These are phyloP conservation scores for Rhizophora apiculata DNA, from an alignment of 345 rosid genomes.

Conservation along the genomic window DNA sequence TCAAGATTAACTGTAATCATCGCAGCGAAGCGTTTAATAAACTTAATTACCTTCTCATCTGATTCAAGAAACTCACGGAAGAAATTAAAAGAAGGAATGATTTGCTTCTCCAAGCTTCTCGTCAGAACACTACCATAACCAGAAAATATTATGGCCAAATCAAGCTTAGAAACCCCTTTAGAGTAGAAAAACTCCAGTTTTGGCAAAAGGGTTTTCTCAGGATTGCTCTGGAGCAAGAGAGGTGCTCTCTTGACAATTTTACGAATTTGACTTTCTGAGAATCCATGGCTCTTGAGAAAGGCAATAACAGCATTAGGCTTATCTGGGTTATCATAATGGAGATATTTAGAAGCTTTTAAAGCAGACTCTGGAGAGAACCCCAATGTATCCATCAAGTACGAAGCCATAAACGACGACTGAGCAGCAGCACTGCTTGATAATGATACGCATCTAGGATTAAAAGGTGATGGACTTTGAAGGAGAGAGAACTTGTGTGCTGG, in stretches of 20 bases:
- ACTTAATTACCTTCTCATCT: constrained; percentile 5
- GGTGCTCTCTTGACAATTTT: constrained; percentile 13
- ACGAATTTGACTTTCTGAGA: constrained; percentile 27
- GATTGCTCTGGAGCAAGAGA: background rate
- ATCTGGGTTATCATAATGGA: constrained; percentile 17
- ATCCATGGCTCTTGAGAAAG: constrained; percentile 23
- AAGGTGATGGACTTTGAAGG: background rate
- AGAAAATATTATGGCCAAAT: constrained; percentile 8
- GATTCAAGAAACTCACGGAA: constrained; percentile 14
- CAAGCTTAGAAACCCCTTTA: constrained; percentile 19
- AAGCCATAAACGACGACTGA: constrained; percentile 24
- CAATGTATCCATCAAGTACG: constrained; percentile 32
- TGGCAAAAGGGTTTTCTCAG: constrained; percentile 32
- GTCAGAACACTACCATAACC: background rate
- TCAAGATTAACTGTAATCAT: background rate
- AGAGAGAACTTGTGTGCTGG: background rate
- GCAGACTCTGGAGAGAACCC: constrained; percentile 38
- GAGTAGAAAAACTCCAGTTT: constrained; percentile 38
- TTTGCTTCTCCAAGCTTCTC: constrained; percentile 28
- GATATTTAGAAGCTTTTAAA: constrained; percentile 2
- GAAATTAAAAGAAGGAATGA: constrained; percentile 27
- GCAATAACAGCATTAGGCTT: constrained; percentile 21
- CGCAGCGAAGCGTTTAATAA: background rate
- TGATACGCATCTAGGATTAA: constrained; percentile 2
- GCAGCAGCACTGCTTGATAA: constrained; percentile 1